Percentiles rank a stretch among this genome's conserved stretches.
These are phyloP conservation scores for Chaetomiaceae sp. DNA, from an alignment of 2,329 filamentous ascomycete genomes.

Conservation along the genomic window DNA sequence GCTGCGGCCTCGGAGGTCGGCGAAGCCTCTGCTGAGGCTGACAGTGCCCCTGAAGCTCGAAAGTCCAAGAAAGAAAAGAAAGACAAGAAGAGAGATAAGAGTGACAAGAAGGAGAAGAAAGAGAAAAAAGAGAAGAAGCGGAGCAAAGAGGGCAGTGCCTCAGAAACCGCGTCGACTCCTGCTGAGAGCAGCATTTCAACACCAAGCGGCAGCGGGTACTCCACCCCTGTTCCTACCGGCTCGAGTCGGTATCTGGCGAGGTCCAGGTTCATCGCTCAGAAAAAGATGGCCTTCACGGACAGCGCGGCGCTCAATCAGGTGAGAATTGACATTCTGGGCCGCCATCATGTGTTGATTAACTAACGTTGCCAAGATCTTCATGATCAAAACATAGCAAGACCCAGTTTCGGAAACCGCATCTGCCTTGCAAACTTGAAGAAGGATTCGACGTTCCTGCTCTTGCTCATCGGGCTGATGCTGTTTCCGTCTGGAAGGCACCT, in stretches of 20 bases:
- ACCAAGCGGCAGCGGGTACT: conserved; percentile 38
- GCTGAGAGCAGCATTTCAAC: conserved; percentile 42
- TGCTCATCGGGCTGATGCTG: neutral
- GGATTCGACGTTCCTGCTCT: neutral
- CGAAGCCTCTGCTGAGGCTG: neutral
- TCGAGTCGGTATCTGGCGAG: conserved; percentile 68
- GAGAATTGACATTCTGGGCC: conserved; percentile 27
- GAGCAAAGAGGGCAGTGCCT: neutral
- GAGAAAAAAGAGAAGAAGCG: conserved; percentile 28
- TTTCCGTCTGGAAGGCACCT: neutral
- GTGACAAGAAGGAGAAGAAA: conserved; percentile 36
- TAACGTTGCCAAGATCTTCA: conserved; percentile 54
- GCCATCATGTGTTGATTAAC: conserved; percentile 7
- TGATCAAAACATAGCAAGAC: conserved; percentile 51
- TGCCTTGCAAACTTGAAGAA: neutral
- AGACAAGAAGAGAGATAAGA: conserved; percentile 23
- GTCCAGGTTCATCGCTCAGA: conserved; percentile 81
- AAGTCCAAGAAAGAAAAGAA: conserved; percentile 21
- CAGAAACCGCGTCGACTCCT: conserved; percentile 22
- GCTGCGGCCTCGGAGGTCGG: neutral
- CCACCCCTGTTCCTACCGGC: conserved; percentile 26
- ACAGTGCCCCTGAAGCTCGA: conserved; percentile 6
- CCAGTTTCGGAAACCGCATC: neutral
- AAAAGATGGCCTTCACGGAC: conserved; percentile 78
- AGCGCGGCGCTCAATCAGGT: conserved; percentile 82